These are phyloP conservation scores for Cordyceps cateniannulata DNA, from an alignment of 2,329 filamentous ascomycete species.

Conservation along the genomic window DNA sequence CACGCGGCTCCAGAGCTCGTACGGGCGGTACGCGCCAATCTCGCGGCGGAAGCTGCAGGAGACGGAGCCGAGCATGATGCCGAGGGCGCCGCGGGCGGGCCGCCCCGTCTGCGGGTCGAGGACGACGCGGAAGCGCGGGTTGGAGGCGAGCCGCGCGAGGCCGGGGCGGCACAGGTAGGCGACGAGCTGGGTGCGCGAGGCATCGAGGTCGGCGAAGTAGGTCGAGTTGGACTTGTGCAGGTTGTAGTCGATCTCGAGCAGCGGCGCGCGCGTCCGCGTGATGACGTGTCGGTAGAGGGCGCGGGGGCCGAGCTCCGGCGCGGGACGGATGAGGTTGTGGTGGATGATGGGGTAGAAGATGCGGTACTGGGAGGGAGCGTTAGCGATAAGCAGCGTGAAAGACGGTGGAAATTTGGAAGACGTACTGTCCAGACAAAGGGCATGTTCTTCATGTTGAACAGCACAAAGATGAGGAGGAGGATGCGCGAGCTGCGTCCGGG, in stretches of 20 bases:
- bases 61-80: constrained; percentile 65
- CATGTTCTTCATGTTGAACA: constrained; percentile 66
- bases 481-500: constrained; percentile 49
- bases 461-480: constrained; percentile 46
- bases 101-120: constrained; percentile 40
- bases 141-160: constrained; percentile 44
- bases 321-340: constrained; percentile 45
- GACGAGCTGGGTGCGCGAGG: constrained; percentile 74
- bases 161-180: constrained; percentile 59
- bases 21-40: constrained; percentile 61
- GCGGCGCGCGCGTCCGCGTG: constrained; percentile 57
- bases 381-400: background rate
- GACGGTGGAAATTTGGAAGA: constrained; percentile 10
- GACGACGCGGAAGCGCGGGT: constrained; percentile 44
- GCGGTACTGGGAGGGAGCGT: constrained; percentile 38
- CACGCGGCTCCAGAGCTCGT: constrained; percentile 67
- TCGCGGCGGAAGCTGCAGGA: constrained; percentile 68
- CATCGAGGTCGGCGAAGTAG: constrained; percentile 82
- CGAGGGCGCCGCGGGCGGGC: constrained; percentile 47
- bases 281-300: constrained; percentile 69
- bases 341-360: constrained; percentile 51
- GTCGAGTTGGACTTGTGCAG: constrained; percentile 78
- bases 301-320: constrained; percentile 45
- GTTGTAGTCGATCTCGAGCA: constrained; percentile 82
- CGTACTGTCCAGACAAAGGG: constrained; percentile 72